These are phyloP conservation scores for Malassezia cuniculi DNA, from an alignment of 1,284 basidiomycete genomes.

Conservation along the genomic window DNA sequence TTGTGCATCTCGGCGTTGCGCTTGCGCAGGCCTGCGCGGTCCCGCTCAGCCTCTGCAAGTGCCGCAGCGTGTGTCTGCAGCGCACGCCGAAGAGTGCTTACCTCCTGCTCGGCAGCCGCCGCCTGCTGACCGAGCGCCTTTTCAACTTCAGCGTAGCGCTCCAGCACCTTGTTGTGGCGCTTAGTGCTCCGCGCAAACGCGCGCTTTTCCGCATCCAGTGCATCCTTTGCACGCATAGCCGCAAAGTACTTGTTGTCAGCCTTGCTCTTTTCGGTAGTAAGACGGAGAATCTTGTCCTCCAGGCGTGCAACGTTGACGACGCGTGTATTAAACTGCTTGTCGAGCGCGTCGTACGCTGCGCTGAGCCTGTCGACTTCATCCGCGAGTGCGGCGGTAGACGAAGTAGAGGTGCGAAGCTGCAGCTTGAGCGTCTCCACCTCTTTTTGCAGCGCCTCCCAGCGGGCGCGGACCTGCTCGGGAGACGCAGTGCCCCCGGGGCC, in stretches of 20 bases:
- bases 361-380: conserved; percentile 75
- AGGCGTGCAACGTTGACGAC: conserved; percentile 63
- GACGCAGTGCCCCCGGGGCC: no score
- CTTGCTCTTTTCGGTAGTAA: conserved; percentile 60
- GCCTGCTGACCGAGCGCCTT: conserved; percentile 53
- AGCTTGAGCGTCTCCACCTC: conserved; percentile 14
- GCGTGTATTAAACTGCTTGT: conserved; percentile 68
- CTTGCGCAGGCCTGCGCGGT: conserved; percentile 33
- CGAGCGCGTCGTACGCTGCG: conserved; percentile 72
- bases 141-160: conserved; percentile 59
- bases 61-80: conserved; percentile 27
- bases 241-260: conserved; percentile 89
- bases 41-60: conserved; percentile 37
- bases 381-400: conserved; percentile 49
- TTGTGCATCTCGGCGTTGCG: conserved; percentile 17
- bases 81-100: conserved; percentile 41
- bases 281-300: conserved; percentile 59
- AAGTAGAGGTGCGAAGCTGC: conserved; percentile 22
- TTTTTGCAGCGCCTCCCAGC: neutral
- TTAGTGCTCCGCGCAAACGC: conserved; percentile 57
- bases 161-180: conserved; percentile 65
- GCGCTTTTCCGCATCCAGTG: conserved; percentile 63
- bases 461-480: no score
- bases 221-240: conserved; percentile 77
- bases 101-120: conserved; percentile 52